These are phyloP conservation scores for Venturia asperata DNA, from an alignment of 2,329 filamentous ascomycete species.

Conservation along the genomic window DNA sequence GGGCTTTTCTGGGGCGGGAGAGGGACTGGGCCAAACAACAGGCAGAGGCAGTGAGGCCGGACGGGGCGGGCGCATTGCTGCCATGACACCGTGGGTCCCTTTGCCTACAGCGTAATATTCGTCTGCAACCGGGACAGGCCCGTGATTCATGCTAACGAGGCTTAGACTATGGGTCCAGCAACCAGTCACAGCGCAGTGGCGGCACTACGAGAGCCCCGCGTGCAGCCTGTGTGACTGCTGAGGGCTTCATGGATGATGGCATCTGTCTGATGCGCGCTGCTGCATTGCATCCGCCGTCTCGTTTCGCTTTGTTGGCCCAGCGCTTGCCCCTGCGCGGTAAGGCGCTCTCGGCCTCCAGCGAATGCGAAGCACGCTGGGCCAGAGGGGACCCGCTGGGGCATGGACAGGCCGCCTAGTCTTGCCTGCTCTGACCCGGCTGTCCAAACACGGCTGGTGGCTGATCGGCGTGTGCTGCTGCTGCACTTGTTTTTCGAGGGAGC, in stretches of 20 bases:
- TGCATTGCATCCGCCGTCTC: constrained; percentile 15
- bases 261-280: constrained; percentile 6
- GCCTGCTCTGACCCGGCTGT: not conserved
- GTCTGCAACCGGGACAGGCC: constrained; percentile 8
- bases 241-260: not conserved
- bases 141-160: constrained; percentile 16
- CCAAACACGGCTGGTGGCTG: not conserved
- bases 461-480: not conserved
- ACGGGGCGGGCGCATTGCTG: constrained; percentile 12
- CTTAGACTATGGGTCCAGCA: constrained; percentile 3
- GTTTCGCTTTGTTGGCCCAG: constrained; percentile 14
- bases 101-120: constrained; percentile 3
- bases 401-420: not conserved
- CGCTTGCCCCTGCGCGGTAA: not conserved
- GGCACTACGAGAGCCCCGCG: not conserved
- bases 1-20: constrained; percentile 8
- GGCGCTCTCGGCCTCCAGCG: constrained; percentile 3
- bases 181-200: not conserved
- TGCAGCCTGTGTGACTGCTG: not conserved
- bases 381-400: not conserved
- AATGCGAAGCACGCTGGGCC: constrained; percentile 3
- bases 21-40: constrained; percentile 10
- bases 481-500: not conserved
- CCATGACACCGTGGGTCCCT: constrained; percentile 11
- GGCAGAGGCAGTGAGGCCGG: not conserved